These are phyloP conservation scores for Backusella circina DNA, from an alignment of 192 early-diverging fungal species.

Conservation along the genomic window DNA sequence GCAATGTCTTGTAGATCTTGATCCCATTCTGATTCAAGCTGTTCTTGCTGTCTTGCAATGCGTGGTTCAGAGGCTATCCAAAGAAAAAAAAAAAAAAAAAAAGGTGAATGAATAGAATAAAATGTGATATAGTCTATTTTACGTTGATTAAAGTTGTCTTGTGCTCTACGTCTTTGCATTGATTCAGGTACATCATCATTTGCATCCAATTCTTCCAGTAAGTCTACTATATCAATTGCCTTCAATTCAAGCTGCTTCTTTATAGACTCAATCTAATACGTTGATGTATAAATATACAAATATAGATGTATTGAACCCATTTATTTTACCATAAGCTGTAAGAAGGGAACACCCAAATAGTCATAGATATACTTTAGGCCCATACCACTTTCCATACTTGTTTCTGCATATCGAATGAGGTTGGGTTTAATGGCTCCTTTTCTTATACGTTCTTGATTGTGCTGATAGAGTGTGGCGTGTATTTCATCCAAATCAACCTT, in stretches of 20 bases:
- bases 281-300: background rate
- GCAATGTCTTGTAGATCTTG: constrained; percentile 11
- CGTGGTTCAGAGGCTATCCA: constrained; percentile 8
- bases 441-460: constrained; percentile 33
- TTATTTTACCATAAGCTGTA: constrained; percentile 47
- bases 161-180: constrained; percentile 21
- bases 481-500: constrained; percentile 23
- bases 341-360: constrained; percentile 53
- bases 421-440: constrained; percentile 43
- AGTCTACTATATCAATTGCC: constrained; percentile 41
- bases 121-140: no score
- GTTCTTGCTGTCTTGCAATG: constrained; percentile 18
- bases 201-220: constrained; percentile 39
- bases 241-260: constrained; percentile 53
- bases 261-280: constrained; percentile 35
- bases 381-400: constrained; percentile 48
- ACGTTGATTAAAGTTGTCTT: constrained; percentile 27
- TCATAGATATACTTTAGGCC: constrained; percentile 53
- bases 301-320: background rate
- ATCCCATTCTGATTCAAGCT: constrained; percentile 17
- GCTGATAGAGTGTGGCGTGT: constrained; percentile 33
- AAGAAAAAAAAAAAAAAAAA: background rate
- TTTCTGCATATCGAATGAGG: constrained; percentile 48
- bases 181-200: constrained; percentile 25
- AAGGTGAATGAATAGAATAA: background rate